A percentile compares a stretch with the other conserved stretches of the same genome.
Conservation (phyloP, 2,329 filamentous ascomycete species). For the Triangularia setosa region DNA sequence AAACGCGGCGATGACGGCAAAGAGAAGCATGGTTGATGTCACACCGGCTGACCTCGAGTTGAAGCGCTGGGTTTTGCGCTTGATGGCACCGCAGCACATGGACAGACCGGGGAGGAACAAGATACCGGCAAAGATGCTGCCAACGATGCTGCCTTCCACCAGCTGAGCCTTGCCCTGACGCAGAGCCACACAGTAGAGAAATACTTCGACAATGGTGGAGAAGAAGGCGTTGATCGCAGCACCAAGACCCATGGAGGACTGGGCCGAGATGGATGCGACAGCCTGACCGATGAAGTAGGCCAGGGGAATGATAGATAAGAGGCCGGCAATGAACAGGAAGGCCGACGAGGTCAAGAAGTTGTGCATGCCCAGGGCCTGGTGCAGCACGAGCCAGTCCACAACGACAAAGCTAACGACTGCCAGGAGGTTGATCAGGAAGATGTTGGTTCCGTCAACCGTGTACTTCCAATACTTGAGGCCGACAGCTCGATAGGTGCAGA, state of each 20-base stretch:
- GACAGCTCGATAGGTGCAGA: constrained; percentile 96
- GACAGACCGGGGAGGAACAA: constrained; percentile 90
- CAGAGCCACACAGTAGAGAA: constrained; percentile 91
- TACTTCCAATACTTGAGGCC: constrained; percentile 99
- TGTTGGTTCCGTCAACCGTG: constrained; percentile 96
- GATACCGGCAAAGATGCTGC: constrained; percentile 95
- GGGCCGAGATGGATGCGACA: constrained; percentile 95
- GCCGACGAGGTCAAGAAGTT: constrained; percentile 75
- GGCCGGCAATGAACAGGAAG: constrained; percentile 76
- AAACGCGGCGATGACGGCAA: constrained; percentile 92
- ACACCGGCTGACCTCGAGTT: constrained; percentile 95
- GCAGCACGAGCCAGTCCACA: constrained; percentile 82
- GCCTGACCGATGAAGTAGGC: constrained; percentile 99
- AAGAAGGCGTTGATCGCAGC: constrained; percentile 98
- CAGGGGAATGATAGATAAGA: constrained; percentile 91
- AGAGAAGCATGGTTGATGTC: constrained; percentile 95
- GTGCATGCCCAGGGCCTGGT: constrained; percentile 63
- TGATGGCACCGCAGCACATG: constrained; percentile 98
- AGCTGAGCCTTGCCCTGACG: constrained; percentile 88
- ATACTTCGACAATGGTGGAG: constrained; percentile 95
- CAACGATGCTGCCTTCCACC: constrained; percentile 94
- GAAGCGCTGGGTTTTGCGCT: constrained; percentile 96
- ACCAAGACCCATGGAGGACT: constrained; percentile 96
- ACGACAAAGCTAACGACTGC: constrained; percentile 92
- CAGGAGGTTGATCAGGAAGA: constrained; percentile 97